Conservation (phyloP, 2,329 filamentous ascomycete genomes). For the Sporothrix mexicana region DNA sequence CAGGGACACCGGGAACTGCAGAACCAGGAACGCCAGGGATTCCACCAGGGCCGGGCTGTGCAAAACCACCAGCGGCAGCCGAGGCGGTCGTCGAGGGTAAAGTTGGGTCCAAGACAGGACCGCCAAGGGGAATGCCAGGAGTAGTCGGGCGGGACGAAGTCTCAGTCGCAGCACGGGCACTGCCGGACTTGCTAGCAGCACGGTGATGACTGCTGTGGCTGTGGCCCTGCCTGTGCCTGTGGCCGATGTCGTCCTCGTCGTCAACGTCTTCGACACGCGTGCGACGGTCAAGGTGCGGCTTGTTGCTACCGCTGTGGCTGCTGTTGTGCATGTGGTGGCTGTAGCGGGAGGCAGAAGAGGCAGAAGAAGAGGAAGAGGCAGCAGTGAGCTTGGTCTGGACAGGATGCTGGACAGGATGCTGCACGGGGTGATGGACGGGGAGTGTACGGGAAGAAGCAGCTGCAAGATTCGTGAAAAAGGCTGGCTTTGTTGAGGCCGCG, state of each 20-base stretch:
- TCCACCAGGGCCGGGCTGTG: neutral
- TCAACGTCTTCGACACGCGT: slow-evolving; percentile 31
- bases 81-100: slow-evolving; percentile 32
- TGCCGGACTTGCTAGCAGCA: neutral
- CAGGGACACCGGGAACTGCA: neutral
- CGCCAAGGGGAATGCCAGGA: neutral
- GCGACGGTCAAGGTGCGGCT: slow-evolving; percentile 25
- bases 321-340: neutral
- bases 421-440: neutral
- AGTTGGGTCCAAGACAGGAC: neutral
- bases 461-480: slow-evolving; percentile 29
- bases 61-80: slow-evolving; percentile 31
- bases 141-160: neutral
- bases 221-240: no score
- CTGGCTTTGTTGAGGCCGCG: slow-evolving; percentile 10
- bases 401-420: no score
- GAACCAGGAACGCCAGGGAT: neutral
- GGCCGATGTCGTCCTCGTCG: slow-evolving; percentile 25
- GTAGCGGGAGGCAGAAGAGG: neutral
- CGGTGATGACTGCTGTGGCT: no score
- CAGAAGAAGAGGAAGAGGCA: no score
- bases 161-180: neutral
- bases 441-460: neutral
- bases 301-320: neutral
- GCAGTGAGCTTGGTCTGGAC: no score